Base-by-base conservation (phyloP, 495 filamentous ascomycete genomes). In the Penicillium parvum region DNA sequence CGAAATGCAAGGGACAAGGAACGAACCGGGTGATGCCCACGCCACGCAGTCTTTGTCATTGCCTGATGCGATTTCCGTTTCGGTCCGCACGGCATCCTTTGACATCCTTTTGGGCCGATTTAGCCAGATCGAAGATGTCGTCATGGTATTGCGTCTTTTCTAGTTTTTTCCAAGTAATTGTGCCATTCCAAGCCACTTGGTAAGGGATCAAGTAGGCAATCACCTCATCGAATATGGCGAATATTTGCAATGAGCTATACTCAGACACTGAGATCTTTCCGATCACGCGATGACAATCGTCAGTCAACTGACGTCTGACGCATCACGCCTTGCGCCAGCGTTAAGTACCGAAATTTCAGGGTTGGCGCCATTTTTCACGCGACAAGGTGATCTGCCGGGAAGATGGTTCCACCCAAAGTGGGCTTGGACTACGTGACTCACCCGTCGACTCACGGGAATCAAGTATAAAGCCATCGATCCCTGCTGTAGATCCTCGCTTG, bases 311-410 rank as follows among this genome's bases (percentile, higher is more conserved):
- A 37, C 32, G 23, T 39, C 26, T 35, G 40, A 47, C 19, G 32
- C 29, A 55, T 47, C 43, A 53, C 52, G 55, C 49, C 52, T 52
- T 59, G n/a, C n/a, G n/a, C n/a, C n/a, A n/a, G n/a, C n/a, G n/a
- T n/a, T n/a, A n/a, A n/a, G n/a, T n/a, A n/a, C n/a, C n/a, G n/a
- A n/a, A n/a, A n/a, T n/a, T n/a, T n/a, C n/a, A n/a, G 45, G 49
- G 38, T 52, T 43, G 38, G 39, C 46, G 55, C 44, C 47, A 58
- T 49, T 53, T 40, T 34, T 43, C 33, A 40, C 14, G 30, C 35
- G 35, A 47, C 51, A 32, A 33, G 37, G 37, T 56, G 52, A 55
- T 55, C 46, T 48, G 35, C 42, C 43, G 37, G 21, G 16, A 12
- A 14, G 17, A 32, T 33, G 52, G 52, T 38, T 45, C 55, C 55